Evolutionary conservation across 345 rosid genomes (phyloP).

Genomic region (Draba incana): DNA sequence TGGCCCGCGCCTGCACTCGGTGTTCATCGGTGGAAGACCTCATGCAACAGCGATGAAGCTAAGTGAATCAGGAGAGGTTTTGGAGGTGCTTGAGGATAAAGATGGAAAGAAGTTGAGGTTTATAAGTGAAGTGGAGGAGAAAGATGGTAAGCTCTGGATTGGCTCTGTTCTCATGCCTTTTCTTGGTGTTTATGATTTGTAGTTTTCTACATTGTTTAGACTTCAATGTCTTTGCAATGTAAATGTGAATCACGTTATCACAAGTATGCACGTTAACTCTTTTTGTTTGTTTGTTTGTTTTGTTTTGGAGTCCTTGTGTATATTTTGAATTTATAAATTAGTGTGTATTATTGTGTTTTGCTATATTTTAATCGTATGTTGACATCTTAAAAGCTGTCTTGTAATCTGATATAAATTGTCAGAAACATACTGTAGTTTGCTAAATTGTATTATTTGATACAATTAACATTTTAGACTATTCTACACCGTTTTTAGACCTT

Average conservation of each 20-base stretch:
- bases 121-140: slow-evolving; percentile 78
- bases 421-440: too few species aligned
- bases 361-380: not conserved
- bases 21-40: slow-evolving; percentile 59
- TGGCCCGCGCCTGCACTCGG: slow-evolving; percentile 54
- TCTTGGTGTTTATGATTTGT: slow-evolving; percentile 52
- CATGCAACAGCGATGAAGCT: slow-evolving; percentile 67
- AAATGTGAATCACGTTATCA: slow-evolving; percentile 1
- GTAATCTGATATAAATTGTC: too few species aligned
- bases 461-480: too few species aligned
- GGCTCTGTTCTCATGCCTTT: slow-evolving; percentile 73
- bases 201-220: slow-evolving; percentile 23
- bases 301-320: not conserved
- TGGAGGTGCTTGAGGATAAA: slow-evolving; percentile 56
- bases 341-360: not conserved
- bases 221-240: slow-evolving; percentile 8
- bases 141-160: slow-evolving; percentile 64
- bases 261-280: slow-evolving; percentile 10
- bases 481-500: too few species aligned
- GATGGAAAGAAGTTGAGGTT: slow-evolving; percentile 59
- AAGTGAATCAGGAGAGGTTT: slow-evolving; percentile 55
- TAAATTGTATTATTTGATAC: too few species aligned
- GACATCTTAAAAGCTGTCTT: not conserved
- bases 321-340: not conserved
- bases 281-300: not conserved